Evolutionary conservation across 352 stramenopile species (phyloP), one percentile per base, ranked within the genome.

Genomic region (Phytophthora kernoviae): DNA sequence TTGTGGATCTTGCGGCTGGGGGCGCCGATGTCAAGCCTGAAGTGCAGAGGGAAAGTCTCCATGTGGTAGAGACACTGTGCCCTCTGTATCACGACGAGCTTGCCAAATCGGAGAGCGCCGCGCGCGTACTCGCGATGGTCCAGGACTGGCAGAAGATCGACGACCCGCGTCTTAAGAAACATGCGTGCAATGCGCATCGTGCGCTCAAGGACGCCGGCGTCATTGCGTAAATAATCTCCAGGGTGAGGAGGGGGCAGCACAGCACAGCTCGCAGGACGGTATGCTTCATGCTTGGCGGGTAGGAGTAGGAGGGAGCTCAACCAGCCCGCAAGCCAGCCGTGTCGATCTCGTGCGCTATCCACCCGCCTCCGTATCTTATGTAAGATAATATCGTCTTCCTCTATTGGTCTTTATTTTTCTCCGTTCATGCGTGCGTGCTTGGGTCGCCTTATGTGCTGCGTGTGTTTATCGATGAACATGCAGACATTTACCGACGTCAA

Each of bases 11-110:
- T 41, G 86, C 86, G 7, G 82, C 77, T 8, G 85, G 85, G 9
- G 84, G 80, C 9, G 65, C 72, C 6, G 59, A 72, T 48, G 74
- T 95, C 18, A 77, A 80, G 21, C 70, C 82, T 7, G 86, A 95
- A 39, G 76, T 92, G 58, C 86, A 95, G 57, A 82, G 86, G 47
- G 84, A 90, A 54, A 93, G 86, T 73, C 81, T 95, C 58, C 84
- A 88, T 73, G 84, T 95, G 60, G 81, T 95, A 77, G 84, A 92
- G 73, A 90, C 74, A 54, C 77, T 95, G 47, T 93, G 86, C 39
- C 77, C 84, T 62, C 58, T 92, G 63, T 95, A 93, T 60, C 79
- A 88, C 39, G 79, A 92, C 43, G 84, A 95, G 53, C 68, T 93
- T 42, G 77, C 84, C 56, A 88, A 90, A 58, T 78, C 85, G 9